Conservation (phyloP, 2,329 filamentous ascomycete genomes). For the Pseudogymnoascus sp. region DNA sequence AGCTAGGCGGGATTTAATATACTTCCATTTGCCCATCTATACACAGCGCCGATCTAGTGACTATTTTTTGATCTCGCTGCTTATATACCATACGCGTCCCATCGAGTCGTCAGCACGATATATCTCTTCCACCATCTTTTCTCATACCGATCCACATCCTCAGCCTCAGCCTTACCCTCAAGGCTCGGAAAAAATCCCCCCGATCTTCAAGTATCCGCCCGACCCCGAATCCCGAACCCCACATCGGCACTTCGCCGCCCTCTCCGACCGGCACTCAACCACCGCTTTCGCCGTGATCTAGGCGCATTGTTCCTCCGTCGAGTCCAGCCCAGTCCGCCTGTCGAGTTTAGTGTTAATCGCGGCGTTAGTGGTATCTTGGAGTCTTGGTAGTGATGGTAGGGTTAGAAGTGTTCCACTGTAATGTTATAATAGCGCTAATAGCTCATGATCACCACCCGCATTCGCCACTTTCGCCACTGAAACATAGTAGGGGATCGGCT, state of each 20-base stretch:
- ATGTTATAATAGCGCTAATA: conserved; percentile 1
- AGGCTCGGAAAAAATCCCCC: not conserved
- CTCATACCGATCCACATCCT: not conserved
- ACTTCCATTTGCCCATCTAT: not conserved
- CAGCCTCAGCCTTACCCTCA: not conserved
- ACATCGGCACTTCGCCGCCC: not conserved
- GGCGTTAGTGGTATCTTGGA: not conserved
- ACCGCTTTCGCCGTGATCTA: not conserved
- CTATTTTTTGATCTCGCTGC: not conserved
- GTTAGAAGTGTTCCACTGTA: conserved; percentile 2
- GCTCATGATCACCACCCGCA: not conserved
- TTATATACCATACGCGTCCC: not conserved
- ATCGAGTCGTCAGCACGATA: not conserved
- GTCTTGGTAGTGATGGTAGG: not conserved
- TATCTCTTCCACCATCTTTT: not conserved
- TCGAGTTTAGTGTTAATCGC: not conserved
- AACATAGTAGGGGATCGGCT: not conserved
- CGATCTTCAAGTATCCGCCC: not conserved
- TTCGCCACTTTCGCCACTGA: not conserved
- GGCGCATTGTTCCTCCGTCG: conserved; percentile 5
- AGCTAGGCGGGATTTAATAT: not conserved
- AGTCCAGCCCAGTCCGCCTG: not conserved
- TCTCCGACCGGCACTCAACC: not conserved
- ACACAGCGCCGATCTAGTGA: not conserved
- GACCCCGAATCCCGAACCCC: not conserved